Evolutionary conservation across 495 filamentous ascomycete genomes (phyloP).

Genomic region (Tuber melanosporum): DNA sequence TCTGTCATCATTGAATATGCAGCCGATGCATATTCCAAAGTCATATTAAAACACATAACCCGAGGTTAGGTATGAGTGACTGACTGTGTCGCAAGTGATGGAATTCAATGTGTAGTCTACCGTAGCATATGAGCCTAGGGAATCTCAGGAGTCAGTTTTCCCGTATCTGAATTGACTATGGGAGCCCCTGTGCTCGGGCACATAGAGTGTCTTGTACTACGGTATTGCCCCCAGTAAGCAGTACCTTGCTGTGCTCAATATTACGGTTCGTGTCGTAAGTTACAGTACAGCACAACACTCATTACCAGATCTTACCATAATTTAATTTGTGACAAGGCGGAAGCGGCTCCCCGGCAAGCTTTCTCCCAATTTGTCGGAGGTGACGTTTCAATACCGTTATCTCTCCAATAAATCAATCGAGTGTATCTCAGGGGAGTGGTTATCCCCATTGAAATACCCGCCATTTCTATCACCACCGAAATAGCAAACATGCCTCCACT

Average conservation of each 20-base stretch:
- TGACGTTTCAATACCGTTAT: neutral
- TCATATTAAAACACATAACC: no score
- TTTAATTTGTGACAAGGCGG: neutral
- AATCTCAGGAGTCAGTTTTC: neutral
- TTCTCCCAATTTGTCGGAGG: neutral
- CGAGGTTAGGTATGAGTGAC: neutral
- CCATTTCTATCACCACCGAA: neutral
- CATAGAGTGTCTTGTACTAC: neutral
- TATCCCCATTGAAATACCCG: neutral
- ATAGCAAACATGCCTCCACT: constrained; percentile 12
- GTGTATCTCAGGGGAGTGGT: neutral
- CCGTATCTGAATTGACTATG: neutral
- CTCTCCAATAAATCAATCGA: neutral
- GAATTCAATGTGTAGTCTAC: neutral
- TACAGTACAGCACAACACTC: neutral
- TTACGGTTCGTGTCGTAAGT: neutral
- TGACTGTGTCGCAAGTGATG: neutral
- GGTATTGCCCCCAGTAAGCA: neutral
- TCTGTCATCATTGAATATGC: no score
- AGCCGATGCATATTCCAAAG: no score
- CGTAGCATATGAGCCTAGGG: neutral
- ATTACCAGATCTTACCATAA: neutral
- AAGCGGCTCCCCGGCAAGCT: neutral
- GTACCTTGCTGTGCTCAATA: neutral
- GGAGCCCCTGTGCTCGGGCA: neutral